These are phyloP conservation scores for Mucor sp. DNA, from an alignment of 371 early-diverging fungal species.

Conservation along the genomic window DNA sequence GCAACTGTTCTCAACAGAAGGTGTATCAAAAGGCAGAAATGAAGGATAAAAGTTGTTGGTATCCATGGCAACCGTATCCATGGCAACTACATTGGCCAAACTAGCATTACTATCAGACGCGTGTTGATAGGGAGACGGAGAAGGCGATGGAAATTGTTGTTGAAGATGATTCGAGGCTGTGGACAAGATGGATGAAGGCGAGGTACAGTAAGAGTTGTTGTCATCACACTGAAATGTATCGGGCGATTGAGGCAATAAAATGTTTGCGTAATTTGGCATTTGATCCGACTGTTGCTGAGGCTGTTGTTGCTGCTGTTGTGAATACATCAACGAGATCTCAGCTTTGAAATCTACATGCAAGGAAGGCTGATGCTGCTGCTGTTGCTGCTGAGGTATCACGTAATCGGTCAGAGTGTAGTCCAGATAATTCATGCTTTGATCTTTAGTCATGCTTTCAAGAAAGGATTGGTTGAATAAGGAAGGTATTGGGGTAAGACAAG, in stretches of 20 bases:
- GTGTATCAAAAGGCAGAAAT: not conserved
- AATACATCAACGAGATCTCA: not conserved
- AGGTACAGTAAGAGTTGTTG: slow-evolving; percentile 3
- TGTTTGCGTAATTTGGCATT: not conserved
- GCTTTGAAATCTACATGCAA: not conserved
- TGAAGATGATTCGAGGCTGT: not conserved
- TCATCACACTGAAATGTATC: slow-evolving; percentile 5
- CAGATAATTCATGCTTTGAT: slow-evolving; percentile 5
- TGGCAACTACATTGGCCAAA: not conserved
- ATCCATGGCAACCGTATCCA: not conserved
- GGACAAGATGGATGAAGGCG: slow-evolving; percentile 10
- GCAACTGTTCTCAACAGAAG: not conserved
- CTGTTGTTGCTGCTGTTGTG: not conserved
- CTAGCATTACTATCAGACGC: slow-evolving; percentile 7
- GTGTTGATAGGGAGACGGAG: slow-evolving; percentile 20
- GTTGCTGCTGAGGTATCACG: slow-evolving; percentile 8
- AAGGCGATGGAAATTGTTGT: slow-evolving; percentile 29
- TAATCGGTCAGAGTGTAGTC: slow-evolving; percentile 14
- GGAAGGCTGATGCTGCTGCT: not conserved
- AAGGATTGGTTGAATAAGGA: slow-evolving; percentile 7
- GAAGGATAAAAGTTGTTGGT: not conserved
- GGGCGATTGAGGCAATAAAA: slow-evolving; percentile 6
- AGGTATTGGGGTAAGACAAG: not conserved
- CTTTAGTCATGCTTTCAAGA: slow-evolving; percentile 18
- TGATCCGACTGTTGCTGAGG: not conserved